Evolutionary conservation across 129 eudicot genomes (phyloP), one percentile per base, ranked within the genome.

Genomic region (Flaveria bidentis): DNA sequence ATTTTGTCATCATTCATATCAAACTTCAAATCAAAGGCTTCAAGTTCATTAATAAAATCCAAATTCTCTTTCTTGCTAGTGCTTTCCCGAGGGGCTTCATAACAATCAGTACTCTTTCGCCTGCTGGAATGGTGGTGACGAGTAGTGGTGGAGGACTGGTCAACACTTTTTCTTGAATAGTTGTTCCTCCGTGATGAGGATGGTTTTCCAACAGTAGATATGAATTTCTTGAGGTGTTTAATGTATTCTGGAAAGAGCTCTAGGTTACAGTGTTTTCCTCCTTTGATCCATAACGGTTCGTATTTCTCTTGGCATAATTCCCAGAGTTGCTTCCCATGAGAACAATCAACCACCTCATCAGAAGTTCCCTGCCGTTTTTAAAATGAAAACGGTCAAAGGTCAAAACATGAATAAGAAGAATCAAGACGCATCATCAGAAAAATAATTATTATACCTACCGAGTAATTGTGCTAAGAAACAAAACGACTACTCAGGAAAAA

Each of bases 261-360:
- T 60, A 92, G 69, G 86, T 92, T 85, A 69, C 96, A 87, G 66
- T 92, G 97, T 60, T 84, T 92, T 49, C 97, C 97, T 16, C 97
- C 97, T 72, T 89, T 87, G 71, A 92, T 73, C 97, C 97, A 92
- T 80, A 92, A 79, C 9, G 96, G 97, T 78, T 92, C 97, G 44
- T 89, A 89, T 79, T 89, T 92, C 57, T 92, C 93, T 73, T 75
- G 83, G 77, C 96, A 84, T n/a, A 89, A 81, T 67, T 88, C 89
- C 86, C 87, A 92, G 16, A 92, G 90, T 80, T 86, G 92, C 78
- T 82, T 87, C 28, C 96, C 96, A 12, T 92, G 97, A 45, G 97
- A 92, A 72, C 81, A 85, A 60, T 92, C 89, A 14, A 92, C 97
- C 44, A 92, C 97, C 77, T 89, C 97, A 82, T 91, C 97, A 2